A percentile compares a stretch with the other conserved stretches of the same genome.
Evolutionary conservation across 2,329 filamentous ascomycete genomes (phyloP).

Genomic region (Pseudogymnoascus sp.): DNA sequence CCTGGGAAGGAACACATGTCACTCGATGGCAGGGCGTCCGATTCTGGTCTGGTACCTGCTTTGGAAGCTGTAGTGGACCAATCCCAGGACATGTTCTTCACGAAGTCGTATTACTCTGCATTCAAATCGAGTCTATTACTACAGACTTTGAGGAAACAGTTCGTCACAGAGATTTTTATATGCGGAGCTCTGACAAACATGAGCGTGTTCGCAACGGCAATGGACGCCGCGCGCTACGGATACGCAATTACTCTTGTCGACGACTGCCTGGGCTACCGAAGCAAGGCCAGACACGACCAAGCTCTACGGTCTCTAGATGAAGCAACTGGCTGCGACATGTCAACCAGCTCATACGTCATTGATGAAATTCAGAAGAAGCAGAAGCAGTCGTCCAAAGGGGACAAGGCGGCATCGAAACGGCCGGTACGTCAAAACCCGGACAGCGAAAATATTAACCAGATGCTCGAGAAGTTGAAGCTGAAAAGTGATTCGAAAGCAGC

Average conservation of each 20-base stretch:
- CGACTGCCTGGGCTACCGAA: constrained; percentile 79
- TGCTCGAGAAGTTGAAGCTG: constrained; percentile 24
- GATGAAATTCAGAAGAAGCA: constrained; percentile 16
- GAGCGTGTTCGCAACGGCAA: constrained; percentile 81
- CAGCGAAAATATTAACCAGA: constrained; percentile 16
- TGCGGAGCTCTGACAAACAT: constrained; percentile 82
- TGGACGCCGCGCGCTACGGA: constrained; percentile 83
- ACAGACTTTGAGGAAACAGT: constrained; percentile 67
- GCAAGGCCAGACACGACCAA: constrained; percentile 51
- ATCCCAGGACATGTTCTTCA: constrained; percentile 39
- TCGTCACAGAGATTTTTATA: constrained; percentile 83
- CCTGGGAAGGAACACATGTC: constrained; percentile 28
- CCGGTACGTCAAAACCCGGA: constrained; percentile 5
- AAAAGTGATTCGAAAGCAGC: constrained; percentile 12
- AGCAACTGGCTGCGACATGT: constrained; percentile 26
- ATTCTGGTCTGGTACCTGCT: constrained; percentile 36
- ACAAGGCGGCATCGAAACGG: constrained; percentile 11
- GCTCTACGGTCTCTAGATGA: constrained; percentile 23
- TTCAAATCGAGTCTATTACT: constrained; percentile 69
- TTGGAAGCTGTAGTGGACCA: constrained; percentile 37
- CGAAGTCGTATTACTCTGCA: constrained; percentile 80
- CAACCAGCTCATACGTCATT: constrained; percentile 22
- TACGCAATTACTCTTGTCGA: constrained; percentile 79
- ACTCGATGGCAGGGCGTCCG: constrained; percentile 37
- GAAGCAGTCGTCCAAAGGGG: background rate